Evolutionary conservation across 2,329 filamentous ascomycete genomes (phyloP).

Genomic region (Volutella citrinella): DNA sequence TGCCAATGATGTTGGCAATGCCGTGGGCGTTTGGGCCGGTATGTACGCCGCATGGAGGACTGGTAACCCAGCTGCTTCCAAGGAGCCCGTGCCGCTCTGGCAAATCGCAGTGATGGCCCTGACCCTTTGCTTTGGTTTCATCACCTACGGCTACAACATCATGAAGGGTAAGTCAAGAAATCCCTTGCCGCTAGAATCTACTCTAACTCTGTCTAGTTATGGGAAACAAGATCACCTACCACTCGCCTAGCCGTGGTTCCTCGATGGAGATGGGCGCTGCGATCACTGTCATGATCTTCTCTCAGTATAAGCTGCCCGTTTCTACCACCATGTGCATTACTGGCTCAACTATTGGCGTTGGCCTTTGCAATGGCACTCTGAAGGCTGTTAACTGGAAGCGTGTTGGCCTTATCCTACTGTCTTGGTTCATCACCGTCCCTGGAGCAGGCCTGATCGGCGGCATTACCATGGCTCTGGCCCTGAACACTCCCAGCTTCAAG

Average conservation of each 20-base stretch:
- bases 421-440: constrained; percentile 52
- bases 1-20: constrained; percentile 74
- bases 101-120: constrained; percentile 67
- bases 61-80: constrained; percentile 57
- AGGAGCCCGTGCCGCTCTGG: constrained; percentile 69
- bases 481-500: constrained; percentile 40
- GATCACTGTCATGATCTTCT: constrained; percentile 73
- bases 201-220: too few species aligned
- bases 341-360: constrained; percentile 73
- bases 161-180: constrained; percentile 73
- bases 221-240: constrained; percentile 78
- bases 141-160: constrained; percentile 80
- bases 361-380: constrained; percentile 69
- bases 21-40: constrained; percentile 66
- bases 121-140: constrained; percentile 63
- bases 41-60: constrained; percentile 68
- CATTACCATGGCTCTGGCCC: constrained; percentile 36
- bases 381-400: constrained; percentile 76
- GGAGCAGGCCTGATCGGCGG: constrained; percentile 41
- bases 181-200: constrained; percentile 14
- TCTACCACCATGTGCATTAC: constrained; percentile 80
- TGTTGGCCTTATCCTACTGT: constrained; percentile 63
- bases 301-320: constrained; percentile 71
- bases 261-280: constrained; percentile 81
- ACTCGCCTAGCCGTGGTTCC: constrained; percentile 54